Percentiles rank a stretch among this genome's conserved stretches.
Evolutionary conservation across 2,329 filamentous ascomycete species (phyloP).

Genomic region (Trichophyton schoenleinii): DNA sequence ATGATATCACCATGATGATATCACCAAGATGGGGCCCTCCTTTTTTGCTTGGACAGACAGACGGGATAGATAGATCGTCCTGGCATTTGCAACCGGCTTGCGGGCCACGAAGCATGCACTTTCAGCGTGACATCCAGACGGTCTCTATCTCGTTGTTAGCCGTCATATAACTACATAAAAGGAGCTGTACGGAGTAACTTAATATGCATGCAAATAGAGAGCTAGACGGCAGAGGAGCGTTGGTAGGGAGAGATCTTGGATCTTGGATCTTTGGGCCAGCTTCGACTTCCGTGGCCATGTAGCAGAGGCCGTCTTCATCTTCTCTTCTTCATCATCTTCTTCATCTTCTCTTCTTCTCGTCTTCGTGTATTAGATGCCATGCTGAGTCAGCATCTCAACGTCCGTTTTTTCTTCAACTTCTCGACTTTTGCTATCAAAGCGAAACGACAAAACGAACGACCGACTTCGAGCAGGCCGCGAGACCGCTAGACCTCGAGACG

Average conservation of each 20-base stretch:
- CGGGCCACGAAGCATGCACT: slow-evolving; percentile 23
- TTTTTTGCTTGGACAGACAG: slow-evolving; percentile 6
- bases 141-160: slow-evolving; percentile 8
- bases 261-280: background rate
- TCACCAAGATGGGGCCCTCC: background rate
- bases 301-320: background rate
- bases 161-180: background rate
- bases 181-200: background rate
- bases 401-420: too few relatives aligned
- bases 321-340: too few relatives aligned
- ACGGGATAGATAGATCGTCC: slow-evolving; percentile 22
- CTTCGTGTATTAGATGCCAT: too few relatives aligned
- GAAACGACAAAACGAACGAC: too few relatives aligned
- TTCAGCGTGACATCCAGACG: slow-evolving; percentile 17
- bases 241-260: background rate
- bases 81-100: slow-evolving; percentile 25
- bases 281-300: background rate
- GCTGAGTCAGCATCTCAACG: too few relatives aligned
- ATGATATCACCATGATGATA: slow-evolving; percentile 29
- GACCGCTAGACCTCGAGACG: too few relatives aligned
- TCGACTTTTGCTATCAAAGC: too few relatives aligned
- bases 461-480: too few relatives aligned
- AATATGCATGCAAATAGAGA: background rate
- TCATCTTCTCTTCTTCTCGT: too few relatives aligned
- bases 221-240: background rate